Conservation (phyloP, 768 basidiomycete genomes). For the Rubroboletus pulcherrimus region DNA sequence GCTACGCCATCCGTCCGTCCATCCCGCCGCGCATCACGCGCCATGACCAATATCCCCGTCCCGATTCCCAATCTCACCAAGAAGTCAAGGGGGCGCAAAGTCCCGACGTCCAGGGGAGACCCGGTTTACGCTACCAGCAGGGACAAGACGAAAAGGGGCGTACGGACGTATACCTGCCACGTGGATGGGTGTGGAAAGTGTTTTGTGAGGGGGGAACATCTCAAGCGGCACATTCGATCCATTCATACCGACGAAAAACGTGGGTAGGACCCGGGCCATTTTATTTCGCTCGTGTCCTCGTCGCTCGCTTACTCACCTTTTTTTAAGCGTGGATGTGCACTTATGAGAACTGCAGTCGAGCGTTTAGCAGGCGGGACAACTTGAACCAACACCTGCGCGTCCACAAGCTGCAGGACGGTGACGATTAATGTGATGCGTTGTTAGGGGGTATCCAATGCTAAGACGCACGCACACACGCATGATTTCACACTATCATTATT, state of each 20-base stretch:
- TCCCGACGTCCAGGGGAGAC: conserved; percentile 37
- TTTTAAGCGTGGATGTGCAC: conserved; percentile 40
- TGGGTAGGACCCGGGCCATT: conserved; percentile 36
- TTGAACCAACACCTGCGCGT: conserved; percentile 69
- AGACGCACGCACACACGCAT: background rate
- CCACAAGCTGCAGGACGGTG: conserved; percentile 36
- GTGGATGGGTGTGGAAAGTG: conserved; percentile 75
- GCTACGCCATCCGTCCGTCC: conserved; percentile 4
- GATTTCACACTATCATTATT: conserved; percentile 16
- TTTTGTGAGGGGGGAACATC: conserved; percentile 75
- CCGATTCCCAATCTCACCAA: conserved; percentile 50
- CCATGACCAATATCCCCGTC: conserved; percentile 33
- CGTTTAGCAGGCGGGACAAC: conserved; percentile 75
- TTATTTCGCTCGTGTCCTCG: too few species aligned
- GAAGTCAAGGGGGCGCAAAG: conserved; percentile 45
- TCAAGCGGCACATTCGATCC: conserved; percentile 76
- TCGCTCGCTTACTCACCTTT: background rate
- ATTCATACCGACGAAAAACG: conserved; percentile 86
- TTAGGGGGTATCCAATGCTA: background rate
- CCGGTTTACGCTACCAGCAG: conserved; percentile 22
- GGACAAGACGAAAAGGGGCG: conserved; percentile 33
- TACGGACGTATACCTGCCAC: conserved; percentile 58
- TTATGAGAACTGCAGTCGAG: conserved; percentile 60
- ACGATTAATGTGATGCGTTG: conserved; percentile 7
- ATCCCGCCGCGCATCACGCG: conserved; percentile 22